These are phyloP conservation scores for Dactylorhiza incarnata DNA, from an alignment of 106 monocot genomes.

Conservation along the genomic window DNA sequence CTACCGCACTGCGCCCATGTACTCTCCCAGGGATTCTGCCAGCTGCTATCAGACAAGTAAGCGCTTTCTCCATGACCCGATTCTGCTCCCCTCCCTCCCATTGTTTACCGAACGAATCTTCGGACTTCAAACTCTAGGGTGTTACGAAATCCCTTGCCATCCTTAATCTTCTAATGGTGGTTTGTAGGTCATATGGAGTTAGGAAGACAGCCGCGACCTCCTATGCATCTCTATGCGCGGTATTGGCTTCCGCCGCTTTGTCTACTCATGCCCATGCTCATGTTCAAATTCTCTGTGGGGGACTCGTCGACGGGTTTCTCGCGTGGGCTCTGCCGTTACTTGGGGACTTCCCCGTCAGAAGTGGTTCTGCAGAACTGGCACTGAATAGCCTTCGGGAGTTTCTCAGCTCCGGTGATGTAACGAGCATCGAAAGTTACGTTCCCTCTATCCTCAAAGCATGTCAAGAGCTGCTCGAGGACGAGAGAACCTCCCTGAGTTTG, in stretches of 20 bases:
- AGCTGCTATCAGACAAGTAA: slow-evolving; percentile 84
- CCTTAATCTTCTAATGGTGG: background rate
- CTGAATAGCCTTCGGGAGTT: slow-evolving; percentile 58
- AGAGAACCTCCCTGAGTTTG: slow-evolving; percentile 69
- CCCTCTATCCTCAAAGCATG: slow-evolving; percentile 61
- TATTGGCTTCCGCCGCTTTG: slow-evolving; percentile 28
- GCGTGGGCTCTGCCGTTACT: slow-evolving; percentile 71
- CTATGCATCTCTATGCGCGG: slow-evolving; percentile 63
- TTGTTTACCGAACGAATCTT: too few species aligned
- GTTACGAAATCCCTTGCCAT: background rate
- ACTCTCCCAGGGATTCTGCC: slow-evolving; percentile 69
- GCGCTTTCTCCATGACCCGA: background rate
- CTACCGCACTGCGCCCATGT: slow-evolving; percentile 59
- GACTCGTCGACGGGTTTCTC: slow-evolving; percentile 52
- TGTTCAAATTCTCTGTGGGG: background rate
- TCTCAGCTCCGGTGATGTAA: slow-evolving; percentile 42
- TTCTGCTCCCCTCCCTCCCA: too few species aligned
- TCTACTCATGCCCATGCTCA: slow-evolving; percentile 20
- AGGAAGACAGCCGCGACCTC: slow-evolving; percentile 59
- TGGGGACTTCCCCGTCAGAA: slow-evolving; percentile 22
- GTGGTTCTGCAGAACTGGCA: slow-evolving; percentile 40
- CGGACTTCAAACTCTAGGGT: background rate
- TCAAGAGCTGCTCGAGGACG: slow-evolving; percentile 89
- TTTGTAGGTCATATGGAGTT: slow-evolving; percentile 63
- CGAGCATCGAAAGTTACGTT: slow-evolving; percentile 35